These are phyloP conservation scores for Boechera divaricarpa DNA, from an alignment of 345 rosid species.

Conservation along the genomic window DNA sequence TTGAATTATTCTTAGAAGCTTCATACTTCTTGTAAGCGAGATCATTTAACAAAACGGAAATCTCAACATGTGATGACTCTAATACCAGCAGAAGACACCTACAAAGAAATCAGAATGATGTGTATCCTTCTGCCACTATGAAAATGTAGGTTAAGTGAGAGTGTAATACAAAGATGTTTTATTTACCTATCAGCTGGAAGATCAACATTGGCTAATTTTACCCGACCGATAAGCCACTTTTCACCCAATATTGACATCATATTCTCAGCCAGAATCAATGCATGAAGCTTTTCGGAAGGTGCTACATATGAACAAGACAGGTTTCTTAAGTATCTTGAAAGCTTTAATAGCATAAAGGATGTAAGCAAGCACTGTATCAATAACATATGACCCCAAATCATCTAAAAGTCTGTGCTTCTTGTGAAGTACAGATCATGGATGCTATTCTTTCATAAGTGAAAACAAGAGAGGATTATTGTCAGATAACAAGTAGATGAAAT, in stretches of 20 bases:
- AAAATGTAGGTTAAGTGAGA: conserved; percentile 1
- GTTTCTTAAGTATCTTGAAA: conserved; percentile 27
- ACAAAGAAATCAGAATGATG: conserved; percentile 30
- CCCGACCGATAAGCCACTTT: conserved; percentile 69
- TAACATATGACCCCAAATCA: neutral
- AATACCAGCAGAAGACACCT: conserved; percentile 89
- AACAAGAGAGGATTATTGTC: conserved; percentile 5
- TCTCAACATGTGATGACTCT: conserved; percentile 87
- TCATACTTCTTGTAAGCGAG: conserved; percentile 83
- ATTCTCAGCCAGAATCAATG: conserved; percentile 81
- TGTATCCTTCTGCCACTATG: neutral
- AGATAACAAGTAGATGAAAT: neutral
- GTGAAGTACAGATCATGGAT: neutral
- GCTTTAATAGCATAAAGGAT: conserved; percentile 35
- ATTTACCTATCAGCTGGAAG: conserved; percentile 70
- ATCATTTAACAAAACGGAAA: conserved; percentile 83
- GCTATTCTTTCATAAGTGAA: conserved; percentile 1
- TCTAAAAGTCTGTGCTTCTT: neutral
- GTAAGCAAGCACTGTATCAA: conserved; percentile 20
- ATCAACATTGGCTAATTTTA: conserved; percentile 56
- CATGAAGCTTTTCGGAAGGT: conserved; percentile 79
- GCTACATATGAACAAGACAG: conserved; percentile 55
- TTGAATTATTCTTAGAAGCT: conserved; percentile 64
- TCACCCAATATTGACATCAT: conserved; percentile 70
- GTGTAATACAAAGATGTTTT: neutral